Evolutionary conservation across 176 grass and related monocot genomes (phyloP).

Genomic region (Juncus effusus): DNA sequence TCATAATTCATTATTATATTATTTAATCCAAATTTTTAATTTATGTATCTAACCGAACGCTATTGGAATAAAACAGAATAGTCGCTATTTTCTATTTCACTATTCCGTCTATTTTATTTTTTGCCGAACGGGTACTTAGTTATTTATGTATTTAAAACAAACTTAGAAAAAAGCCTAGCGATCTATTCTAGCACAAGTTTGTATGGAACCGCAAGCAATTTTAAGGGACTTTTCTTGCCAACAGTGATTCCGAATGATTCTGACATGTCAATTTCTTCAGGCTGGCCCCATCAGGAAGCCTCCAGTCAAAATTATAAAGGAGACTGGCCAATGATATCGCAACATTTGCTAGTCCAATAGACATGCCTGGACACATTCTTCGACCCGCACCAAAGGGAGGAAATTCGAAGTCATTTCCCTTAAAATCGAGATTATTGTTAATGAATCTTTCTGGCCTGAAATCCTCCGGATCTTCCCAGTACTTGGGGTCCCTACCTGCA

Average conservation of each 20-base stretch:
- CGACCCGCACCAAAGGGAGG: slow-evolving; percentile 38
- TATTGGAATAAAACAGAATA: too few relatives aligned
- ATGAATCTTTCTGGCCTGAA: slow-evolving; percentile 48
- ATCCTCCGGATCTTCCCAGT: slow-evolving; percentile 33
- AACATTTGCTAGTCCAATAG: slow-evolving; percentile 37
- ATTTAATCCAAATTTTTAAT: too few relatives aligned
- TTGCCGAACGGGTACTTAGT: too few relatives aligned
- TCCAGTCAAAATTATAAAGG: slow-evolving; percentile 51
- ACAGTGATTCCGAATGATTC: slow-evolving; percentile 27
- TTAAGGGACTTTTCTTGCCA: neutral
- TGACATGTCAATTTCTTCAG: slow-evolving; percentile 33
- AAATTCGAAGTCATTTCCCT: slow-evolving; percentile 41
- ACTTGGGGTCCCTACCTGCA: slow-evolving; percentile 26
- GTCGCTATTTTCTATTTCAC: too few relatives aligned
- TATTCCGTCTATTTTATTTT: too few relatives aligned
- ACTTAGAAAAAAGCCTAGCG: too few relatives aligned
- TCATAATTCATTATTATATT: too few relatives aligned
- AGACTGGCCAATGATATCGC: slow-evolving; percentile 42
- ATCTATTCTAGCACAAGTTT: too few relatives aligned
- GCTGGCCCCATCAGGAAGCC: neutral
- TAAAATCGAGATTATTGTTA: slow-evolving; percentile 15
- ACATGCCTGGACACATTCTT: slow-evolving; percentile 45
- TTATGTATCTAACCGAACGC: too few relatives aligned
- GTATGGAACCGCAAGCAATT: slow-evolving; percentile 1
- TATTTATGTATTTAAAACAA: too few relatives aligned